Base-by-base conservation (phyloP, 1,284 basidiomycete genomes). In the Fomes fomentarius region DNA sequence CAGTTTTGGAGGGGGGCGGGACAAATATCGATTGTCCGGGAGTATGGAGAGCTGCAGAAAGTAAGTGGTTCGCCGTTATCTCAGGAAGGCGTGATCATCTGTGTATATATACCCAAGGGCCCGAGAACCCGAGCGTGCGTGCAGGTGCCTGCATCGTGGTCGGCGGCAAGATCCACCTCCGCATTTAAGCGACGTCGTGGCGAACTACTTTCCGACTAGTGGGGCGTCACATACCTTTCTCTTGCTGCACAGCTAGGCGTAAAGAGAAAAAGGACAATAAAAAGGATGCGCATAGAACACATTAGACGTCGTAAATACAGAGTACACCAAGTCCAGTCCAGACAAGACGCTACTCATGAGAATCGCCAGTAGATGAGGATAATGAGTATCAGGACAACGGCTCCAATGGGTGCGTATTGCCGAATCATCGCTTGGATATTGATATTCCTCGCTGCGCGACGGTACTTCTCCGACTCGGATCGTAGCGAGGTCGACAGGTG, bases 381-480 rank as follows among this genome's bases (percentile, higher is more conserved):
- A 62, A 98, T 78, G 60, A 98, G 72, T 66, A 98, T 78, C 58
- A 96, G 75, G 17, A 79, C 83, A 46, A 96, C 80, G 17, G 87
- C 93, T 49, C 83, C 94, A 50, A 97, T 71, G 8, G 96, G 96
- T 35, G 96, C 97, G 74, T 96, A 99, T 71, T 99, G 94, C 59
- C 96, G 87, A 62, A 97, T 74, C 84, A 98, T 87, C 7, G 95
- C 94, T 63, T 97, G 85, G 45, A 96, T 70, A 70, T 98, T 99
- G 74, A 99, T 94, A 68, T 98, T 94, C 61, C 93, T 81, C 24
- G 96, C 95, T 14, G 95, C 94, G 74, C 94, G 96, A 54, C 96
- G 85, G 74, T 99, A 99, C 74, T 94, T 98, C 75, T 97, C 92
- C 25, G 95, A 97, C 74, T 99, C 96, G 50, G 96, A 93, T 45